Conservation (phyloP, 2,329 filamentous ascomycete genomes). For the Exophiala sp. region DNA sequence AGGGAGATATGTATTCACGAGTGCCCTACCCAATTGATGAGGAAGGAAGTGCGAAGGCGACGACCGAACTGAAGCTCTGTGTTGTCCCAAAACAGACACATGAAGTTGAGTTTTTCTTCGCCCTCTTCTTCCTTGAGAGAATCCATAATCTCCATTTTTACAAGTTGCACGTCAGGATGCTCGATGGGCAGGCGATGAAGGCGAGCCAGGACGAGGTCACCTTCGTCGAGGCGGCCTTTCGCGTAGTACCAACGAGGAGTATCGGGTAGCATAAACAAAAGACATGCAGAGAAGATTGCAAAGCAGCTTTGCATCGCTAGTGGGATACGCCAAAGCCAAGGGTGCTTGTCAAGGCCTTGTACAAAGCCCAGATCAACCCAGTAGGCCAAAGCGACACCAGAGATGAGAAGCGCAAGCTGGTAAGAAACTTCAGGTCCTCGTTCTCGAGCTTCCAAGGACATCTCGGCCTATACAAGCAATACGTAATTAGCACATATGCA, state of each 20-base stretch:
- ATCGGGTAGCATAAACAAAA: conserved; percentile 38
- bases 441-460: conserved; percentile 4
- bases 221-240: conserved; percentile 4
- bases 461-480: too few relatives aligned
- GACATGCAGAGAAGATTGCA: conserved; percentile 34
- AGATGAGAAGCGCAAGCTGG: conserved; percentile 8
- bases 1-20: conserved; percentile 55
- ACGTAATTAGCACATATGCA: too few relatives aligned
- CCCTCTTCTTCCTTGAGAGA: too few relatives aligned
- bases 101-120: conserved; percentile 49
- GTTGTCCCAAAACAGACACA: conserved; percentile 41
- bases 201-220: conserved; percentile 3
- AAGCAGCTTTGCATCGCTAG: conserved; percentile 47
- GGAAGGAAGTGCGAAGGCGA: conserved; percentile 4
- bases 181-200: conserved; percentile 2
- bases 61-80: conserved; percentile 13
- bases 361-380: conserved; percentile 31
- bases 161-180: not conserved
- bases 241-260: conserved; percentile 29
- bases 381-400: conserved; percentile 29
- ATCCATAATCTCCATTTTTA: too few relatives aligned
- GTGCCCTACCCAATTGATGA: conserved; percentile 9
- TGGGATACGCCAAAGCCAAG: conserved; percentile 40
- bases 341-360: conserved; percentile 3
- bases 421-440: conserved; percentile 8